These are phyloP conservation scores for Verticillium dahliae DNA, from an alignment of 2,329 filamentous ascomycete genomes.

Conservation along the genomic window DNA sequence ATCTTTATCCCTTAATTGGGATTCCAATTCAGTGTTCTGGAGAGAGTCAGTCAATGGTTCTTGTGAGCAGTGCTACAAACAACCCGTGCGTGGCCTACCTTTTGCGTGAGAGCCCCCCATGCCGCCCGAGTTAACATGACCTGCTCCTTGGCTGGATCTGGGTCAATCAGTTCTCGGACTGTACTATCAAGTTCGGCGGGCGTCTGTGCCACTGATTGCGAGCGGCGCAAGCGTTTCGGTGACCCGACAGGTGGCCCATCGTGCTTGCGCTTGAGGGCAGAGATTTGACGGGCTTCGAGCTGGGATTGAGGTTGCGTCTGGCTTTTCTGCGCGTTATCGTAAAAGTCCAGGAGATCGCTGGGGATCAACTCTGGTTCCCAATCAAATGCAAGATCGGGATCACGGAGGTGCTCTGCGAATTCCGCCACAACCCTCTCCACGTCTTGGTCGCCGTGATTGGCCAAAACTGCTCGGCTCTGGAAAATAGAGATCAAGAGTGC, in stretches of 20 bases:
- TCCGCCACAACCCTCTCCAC: slow-evolving; percentile 35
- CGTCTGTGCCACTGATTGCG: not conserved
- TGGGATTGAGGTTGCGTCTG: slow-evolving; percentile 9
- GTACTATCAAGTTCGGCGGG: not conserved
- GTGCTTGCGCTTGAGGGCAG: slow-evolving; percentile 38
- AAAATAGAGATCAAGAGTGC: slow-evolving; percentile 27
- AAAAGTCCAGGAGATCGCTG: slow-evolving; percentile 41
- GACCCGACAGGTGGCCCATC: not conserved
- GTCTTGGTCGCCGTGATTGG: slow-evolving; percentile 15
- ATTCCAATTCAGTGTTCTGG: slow-evolving; percentile 21
- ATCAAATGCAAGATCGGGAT: slow-evolving; percentile 26
- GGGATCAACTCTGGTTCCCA: slow-evolving; percentile 44
- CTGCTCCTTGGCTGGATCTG: not conserved
- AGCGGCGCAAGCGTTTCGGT: not conserved
- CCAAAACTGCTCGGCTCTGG: slow-evolving; percentile 18
- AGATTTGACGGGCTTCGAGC: not conserved
- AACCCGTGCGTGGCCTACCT: not conserved
- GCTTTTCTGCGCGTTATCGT: slow-evolving; percentile 28
- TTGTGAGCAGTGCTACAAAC: not conserved
- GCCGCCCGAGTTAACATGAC: not conserved
- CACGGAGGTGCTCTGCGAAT: slow-evolving; percentile 40
- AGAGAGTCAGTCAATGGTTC: not conserved
- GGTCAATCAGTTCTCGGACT: not conserved
- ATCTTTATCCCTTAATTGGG: slow-evolving; percentile 22
- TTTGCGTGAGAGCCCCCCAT: not conserved